Percentiles rank a stretch among this genome's conserved stretches.
Evolutionary conservation across 2,329 filamentous ascomycete species (phyloP).

Genomic region (Trichoderma sp.): DNA sequence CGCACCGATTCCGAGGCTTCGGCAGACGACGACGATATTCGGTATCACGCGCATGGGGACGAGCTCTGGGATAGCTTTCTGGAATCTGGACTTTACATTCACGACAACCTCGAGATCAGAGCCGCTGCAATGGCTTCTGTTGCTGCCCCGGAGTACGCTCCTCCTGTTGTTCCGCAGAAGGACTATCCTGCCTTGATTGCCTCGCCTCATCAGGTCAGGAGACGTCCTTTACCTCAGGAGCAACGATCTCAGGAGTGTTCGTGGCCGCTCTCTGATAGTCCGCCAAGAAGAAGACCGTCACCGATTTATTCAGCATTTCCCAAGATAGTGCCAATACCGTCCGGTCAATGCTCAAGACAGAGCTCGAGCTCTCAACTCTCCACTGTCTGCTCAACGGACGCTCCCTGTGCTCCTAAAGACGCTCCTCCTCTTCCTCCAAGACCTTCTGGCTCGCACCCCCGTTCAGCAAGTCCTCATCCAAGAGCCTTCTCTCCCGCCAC

Average conservation of each 20-base stretch:
- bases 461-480: conserved; percentile 1
- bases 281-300: conserved; percentile 27
- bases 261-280: conserved; percentile 16
- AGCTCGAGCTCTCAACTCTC: conserved; percentile 32
- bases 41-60: conserved; percentile 47
- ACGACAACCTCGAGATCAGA: not conserved
- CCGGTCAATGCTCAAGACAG: conserved; percentile 19
- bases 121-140: not conserved
- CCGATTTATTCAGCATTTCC: conserved; percentile 47
- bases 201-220: conserved; percentile 29
- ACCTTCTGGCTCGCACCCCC: not conserved
- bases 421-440: not conserved
- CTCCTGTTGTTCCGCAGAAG: conserved; percentile 28
- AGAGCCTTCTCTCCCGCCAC: not conserved
- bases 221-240: conserved; percentile 8
- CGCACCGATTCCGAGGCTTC: conserved; percentile 53
- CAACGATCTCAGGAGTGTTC: not conserved
- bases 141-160: not conserved
- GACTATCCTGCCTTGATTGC: conserved; percentile 37
- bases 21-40: conserved; percentile 53
- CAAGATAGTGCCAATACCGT: conserved; percentile 39
- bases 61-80: conserved; percentile 57
- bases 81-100: conserved; percentile 27
- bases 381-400: conserved; percentile 29
- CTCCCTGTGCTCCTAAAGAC: not conserved